Evolutionary conservation across 345 rosid species (phyloP).

Genomic region (Noccaea caerulescens): DNA sequence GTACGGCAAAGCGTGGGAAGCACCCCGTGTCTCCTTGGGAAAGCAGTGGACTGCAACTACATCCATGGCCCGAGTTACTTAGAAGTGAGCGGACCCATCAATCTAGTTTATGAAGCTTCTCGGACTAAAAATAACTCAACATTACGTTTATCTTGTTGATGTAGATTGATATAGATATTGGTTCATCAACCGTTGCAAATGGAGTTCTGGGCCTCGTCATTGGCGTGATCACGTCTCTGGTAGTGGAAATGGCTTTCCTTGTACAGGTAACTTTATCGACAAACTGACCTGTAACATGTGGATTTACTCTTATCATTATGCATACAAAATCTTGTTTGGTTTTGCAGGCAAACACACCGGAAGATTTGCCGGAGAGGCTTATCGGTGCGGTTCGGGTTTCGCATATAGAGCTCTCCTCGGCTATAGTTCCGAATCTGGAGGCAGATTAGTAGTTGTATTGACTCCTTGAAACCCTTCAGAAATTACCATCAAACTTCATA

Average conservation of each 20-base stretch:
- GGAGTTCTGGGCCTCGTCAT: conserved; percentile 97
- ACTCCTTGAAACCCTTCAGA: conserved; percentile 19
- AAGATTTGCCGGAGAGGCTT: conserved; percentile 90
- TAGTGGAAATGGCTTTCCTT: conserved; percentile 99
- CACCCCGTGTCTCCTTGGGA: conserved; percentile 97
- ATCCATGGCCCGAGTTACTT: conserved; percentile 83
- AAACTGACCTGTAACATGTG: background rate
- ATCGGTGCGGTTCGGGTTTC: conserved; percentile 95
- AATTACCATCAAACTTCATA: conserved; percentile 27
- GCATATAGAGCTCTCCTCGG: conserved; percentile 83
- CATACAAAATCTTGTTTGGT: background rate
- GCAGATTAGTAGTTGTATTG: conserved; percentile 36
- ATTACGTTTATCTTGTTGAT: background rate
- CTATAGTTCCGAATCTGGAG: conserved; percentile 78
- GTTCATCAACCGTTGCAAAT: conserved; percentile 97
- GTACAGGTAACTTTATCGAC: conserved; percentile 58
- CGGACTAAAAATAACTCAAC: background rate
- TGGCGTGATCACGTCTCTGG: conserved; percentile 84
- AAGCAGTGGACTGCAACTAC: conserved; percentile 96
- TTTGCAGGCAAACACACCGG: conserved; percentile 80
- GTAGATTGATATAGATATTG: conserved; percentile 93
- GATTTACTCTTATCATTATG: conserved; percentile 7
- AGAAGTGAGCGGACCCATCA: conserved; percentile 53
- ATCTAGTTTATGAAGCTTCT: background rate
- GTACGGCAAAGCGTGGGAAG: conserved; percentile 99